Conservation (phyloP, 352 stramenopile species). For the Pythium guiyangense region DNA sequence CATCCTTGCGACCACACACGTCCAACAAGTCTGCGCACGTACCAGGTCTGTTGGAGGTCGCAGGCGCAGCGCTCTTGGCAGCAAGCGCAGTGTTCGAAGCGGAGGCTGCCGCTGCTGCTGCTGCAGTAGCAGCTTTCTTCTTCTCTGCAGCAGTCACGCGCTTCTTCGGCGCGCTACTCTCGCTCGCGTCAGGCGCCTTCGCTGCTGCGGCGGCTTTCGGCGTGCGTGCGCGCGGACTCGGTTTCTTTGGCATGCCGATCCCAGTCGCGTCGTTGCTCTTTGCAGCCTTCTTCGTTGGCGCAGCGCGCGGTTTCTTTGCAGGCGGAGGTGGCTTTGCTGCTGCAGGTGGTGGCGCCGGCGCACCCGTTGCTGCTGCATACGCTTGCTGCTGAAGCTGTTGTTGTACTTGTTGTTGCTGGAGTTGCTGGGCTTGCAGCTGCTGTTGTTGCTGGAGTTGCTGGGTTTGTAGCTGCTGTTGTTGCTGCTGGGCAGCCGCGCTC, state of each 20-base stretch:
- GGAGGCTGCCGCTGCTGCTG: background rate
- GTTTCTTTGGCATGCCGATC: constrained; percentile 19
- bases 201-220: constrained; percentile 22
- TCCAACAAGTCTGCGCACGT: no score
- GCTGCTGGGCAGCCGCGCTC: no score
- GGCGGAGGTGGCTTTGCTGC: background rate
- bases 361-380: background rate
- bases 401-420: background rate
- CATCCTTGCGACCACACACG: no score
- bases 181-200: constrained; percentile 10
- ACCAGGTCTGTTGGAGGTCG: no score
- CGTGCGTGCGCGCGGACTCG: constrained; percentile 22
- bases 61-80: background rate
- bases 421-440: background rate
- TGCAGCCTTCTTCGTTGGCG: constrained; percentile 18
- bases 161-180: constrained; percentile 12
- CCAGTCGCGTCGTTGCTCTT: constrained; percentile 11
- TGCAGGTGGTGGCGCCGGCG: background rate
- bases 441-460: background rate
- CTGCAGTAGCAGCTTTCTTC: constrained; percentile 7
- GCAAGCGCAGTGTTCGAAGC: background rate
- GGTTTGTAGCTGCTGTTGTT: no score
- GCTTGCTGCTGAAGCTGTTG: constrained; percentile 3
- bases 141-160: constrained; percentile 12
- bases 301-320: background rate